These are phyloP conservation scores for Ceratocystis smalleyi DNA, from an alignment of 2,329 filamentous ascomycete species.

Conservation along the genomic window DNA sequence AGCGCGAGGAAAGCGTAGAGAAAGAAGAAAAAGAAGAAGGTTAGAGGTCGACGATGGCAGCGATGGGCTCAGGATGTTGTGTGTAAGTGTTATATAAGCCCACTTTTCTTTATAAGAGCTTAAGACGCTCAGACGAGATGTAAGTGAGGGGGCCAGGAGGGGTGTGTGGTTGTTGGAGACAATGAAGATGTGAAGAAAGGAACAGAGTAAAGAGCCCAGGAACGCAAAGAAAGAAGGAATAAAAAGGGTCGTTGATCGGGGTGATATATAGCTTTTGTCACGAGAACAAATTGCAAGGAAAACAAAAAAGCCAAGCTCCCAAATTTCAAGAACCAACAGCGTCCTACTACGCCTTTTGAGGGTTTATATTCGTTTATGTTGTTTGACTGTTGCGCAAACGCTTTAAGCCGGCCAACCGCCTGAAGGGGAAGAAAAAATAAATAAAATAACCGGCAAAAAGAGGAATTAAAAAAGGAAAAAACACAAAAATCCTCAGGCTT, in stretches of 20 bases:
- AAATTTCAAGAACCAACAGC: background rate
- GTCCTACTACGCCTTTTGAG: background rate
- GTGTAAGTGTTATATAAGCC: background rate
- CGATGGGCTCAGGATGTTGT: background rate
- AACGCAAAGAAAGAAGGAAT: background rate
- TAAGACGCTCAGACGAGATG: background rate
- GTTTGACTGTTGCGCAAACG: constrained; percentile 3
- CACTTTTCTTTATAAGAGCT: background rate
- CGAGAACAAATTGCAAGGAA: background rate
- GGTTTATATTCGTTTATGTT: background rate
- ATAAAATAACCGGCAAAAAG: background rate
- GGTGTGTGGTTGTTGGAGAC: background rate
- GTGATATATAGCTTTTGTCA: constrained; percentile 1
- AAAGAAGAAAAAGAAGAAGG: background rate
- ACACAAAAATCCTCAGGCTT: background rate
- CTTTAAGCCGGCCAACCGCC: constrained; percentile 1
- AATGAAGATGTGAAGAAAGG: background rate
- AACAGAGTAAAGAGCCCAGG: background rate
- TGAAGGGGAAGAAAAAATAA: background rate
- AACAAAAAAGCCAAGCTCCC: background rate
- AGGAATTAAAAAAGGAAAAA: background rate
- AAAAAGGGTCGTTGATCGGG: background rate
- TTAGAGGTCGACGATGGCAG: background rate
- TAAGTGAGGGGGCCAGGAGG: background rate
- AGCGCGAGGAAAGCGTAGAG: background rate